phyloP scores from a whole-genome alignment of 179 eudicot genomes.

The Beta macrorhiza region DNA sequence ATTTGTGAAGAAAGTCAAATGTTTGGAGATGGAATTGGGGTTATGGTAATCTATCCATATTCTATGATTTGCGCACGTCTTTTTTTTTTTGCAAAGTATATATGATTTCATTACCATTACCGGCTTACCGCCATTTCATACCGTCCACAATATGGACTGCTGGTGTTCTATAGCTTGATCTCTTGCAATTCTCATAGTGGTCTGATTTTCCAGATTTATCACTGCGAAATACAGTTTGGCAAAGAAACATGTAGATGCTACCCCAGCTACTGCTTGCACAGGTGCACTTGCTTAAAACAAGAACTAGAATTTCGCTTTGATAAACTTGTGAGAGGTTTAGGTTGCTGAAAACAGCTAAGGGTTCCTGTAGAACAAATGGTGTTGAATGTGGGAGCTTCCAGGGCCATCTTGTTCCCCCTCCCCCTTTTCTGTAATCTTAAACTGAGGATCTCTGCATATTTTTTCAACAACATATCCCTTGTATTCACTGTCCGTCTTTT shows the following conservation, averaged over 20 bases:
- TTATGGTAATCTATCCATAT: no score
- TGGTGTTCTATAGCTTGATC: not conserved
- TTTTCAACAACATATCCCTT: not conserved
- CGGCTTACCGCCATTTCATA: no score
- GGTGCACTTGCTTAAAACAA: conserved; percentile 8
- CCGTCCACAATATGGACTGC: no score
- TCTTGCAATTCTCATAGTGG: conserved; percentile 10
- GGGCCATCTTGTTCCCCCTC: conserved; percentile 3
- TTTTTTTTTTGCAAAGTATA: no score
- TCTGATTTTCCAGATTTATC: conserved; percentile 11
- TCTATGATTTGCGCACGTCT: no score
- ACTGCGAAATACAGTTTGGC: conserved; percentile 16
- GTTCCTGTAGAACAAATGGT: not conserved
- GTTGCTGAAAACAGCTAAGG: not conserved
- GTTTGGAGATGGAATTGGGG: no score
- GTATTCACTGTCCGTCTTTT: not conserved
- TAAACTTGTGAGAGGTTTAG: not conserved
- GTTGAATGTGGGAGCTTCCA: not conserved
- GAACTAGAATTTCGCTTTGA: not conserved
- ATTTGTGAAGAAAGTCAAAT: no score
- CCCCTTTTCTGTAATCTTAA: not conserved
- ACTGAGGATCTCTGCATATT: conserved; percentile 1
- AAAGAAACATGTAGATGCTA: conserved; percentile 7
- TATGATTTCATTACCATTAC: no score
- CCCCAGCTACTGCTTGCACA: conserved; percentile 18